Evolutionary conservation across 129 eudicot genomes (phyloP).

Genomic region (Lactuca sativa): DNA sequence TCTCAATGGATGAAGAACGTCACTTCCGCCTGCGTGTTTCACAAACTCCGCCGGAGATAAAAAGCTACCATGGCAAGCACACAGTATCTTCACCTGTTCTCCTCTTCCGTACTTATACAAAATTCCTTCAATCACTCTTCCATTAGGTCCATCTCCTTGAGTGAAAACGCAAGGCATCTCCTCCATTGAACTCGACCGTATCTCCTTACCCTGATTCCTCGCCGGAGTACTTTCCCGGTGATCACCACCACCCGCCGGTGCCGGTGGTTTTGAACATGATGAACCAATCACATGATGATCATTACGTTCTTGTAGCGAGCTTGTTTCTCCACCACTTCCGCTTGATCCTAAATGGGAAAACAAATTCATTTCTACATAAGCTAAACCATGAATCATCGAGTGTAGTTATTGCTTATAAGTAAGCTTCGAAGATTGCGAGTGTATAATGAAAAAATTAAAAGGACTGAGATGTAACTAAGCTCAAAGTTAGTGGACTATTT

Average conservation of each 20-base stretch:
- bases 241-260: conserved; percentile 2
- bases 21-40: conserved; percentile 78
- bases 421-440: not conserved
- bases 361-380: not conserved
- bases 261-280: conserved; percentile 25
- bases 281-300: conserved; percentile 28
- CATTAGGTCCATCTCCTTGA: conserved; percentile 74
- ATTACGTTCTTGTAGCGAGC: conserved; percentile 44
- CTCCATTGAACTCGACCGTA: conserved; percentile 33
- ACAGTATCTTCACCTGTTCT: conserved; percentile 79
- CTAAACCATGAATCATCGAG: not conserved
- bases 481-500: not conserved
- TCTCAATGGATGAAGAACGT: conserved; percentile 60
- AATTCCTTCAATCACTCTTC: conserved; percentile 71
- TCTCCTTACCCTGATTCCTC: conserved; percentile 28
- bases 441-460: not conserved
- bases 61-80: conserved; percentile 78
- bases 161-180: conserved; percentile 92
- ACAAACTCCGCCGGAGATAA: conserved; percentile 80
- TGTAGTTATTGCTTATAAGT: not conserved
- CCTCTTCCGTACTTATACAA: conserved; percentile 73
- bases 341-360: conserved; percentile 54
- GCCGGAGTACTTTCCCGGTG: conserved; percentile 35
- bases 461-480: conserved; percentile 4
- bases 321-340: conserved; percentile 51